phyloP scores from a whole-genome alignment of 2,329 filamentous ascomycete species.

The Fusarium equiseti region DNA sequence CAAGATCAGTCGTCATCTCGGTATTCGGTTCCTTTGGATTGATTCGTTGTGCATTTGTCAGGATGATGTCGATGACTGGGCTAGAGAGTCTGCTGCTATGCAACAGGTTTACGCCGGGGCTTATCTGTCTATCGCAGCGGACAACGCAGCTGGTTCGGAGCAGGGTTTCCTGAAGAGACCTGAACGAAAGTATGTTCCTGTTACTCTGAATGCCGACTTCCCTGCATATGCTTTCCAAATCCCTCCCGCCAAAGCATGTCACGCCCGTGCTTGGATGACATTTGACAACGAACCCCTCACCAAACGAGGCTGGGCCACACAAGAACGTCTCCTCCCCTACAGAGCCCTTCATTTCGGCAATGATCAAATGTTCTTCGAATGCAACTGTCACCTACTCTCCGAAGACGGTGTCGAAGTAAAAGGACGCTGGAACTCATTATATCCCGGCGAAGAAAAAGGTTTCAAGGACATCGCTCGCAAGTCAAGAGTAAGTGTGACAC shows the following conservation, averaged over 20 bases:
- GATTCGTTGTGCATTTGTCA: slow-evolving; percentile 29
- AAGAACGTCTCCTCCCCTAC: slow-evolving; percentile 22
- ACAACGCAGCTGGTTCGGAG: neutral
- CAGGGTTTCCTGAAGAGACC: neutral
- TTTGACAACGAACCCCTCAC: slow-evolving; percentile 3
- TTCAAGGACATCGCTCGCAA: neutral
- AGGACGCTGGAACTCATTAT: slow-evolving; percentile 13
- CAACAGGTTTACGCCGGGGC: slow-evolving; percentile 22
- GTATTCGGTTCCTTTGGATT: slow-evolving; percentile 20
- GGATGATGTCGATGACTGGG: slow-evolving; percentile 23
- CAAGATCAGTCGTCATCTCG: slow-evolving; percentile 13
- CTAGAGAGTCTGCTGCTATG: slow-evolving; percentile 17
- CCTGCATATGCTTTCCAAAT: neutral
- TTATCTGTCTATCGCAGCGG: slow-evolving; percentile 11
- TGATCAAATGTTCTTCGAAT: slow-evolving; percentile 23
- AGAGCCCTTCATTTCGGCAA: slow-evolving; percentile 15
- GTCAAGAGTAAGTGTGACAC: neutral
- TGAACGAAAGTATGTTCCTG: neutral
- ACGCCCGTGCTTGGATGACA: neutral
- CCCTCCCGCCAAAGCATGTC: rapidly evolving
- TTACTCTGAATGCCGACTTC: neutral
- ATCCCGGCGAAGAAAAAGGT: neutral
- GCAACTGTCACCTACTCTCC: slow-evolving; percentile 16
- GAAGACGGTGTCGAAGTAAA: slow-evolving; percentile 13
- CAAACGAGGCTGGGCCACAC: slow-evolving; percentile 17